phyloP scores from a whole-genome alignment of 176 grass and related monocot genomes.

The Puccinellia tenuiflora region DNA sequence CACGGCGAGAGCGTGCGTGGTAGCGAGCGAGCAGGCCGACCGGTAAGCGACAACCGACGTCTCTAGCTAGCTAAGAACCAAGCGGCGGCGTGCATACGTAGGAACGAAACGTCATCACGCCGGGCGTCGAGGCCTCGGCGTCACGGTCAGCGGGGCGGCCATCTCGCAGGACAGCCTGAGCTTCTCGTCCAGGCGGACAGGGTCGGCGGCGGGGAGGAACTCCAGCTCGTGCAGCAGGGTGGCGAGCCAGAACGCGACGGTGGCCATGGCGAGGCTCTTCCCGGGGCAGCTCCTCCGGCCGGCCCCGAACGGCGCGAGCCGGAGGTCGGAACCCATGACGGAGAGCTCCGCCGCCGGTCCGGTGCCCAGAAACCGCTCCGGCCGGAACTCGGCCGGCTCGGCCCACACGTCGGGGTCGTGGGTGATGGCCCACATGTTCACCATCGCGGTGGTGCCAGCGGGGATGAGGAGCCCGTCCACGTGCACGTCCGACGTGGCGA shows the following conservation, averaged over 20 bases:
- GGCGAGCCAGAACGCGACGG: slow-evolving; percentile 74
- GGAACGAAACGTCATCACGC: background rate
- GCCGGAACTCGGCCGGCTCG: slow-evolving; percentile 44
- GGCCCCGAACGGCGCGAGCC: slow-evolving; percentile 78
- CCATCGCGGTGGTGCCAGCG: slow-evolving; percentile 80
- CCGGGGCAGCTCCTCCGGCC: slow-evolving; percentile 76
- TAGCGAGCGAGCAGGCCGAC: background rate
- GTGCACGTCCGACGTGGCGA: slow-evolving; percentile 60
- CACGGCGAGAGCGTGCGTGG: background rate
- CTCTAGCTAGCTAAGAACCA: background rate
- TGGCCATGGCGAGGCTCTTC: slow-evolving; percentile 80
- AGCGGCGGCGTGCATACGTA: background rate
- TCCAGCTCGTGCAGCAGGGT: slow-evolving; percentile 69
- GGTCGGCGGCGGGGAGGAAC: slow-evolving; percentile 8
- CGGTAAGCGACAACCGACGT: background rate
- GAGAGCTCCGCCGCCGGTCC: background rate
- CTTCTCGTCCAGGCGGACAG: slow-evolving; percentile 55
- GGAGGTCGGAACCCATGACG: slow-evolving; percentile 54
- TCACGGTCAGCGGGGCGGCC: slow-evolving; percentile 52
- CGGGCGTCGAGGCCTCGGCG: background rate
- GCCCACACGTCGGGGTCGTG: slow-evolving; percentile 66
- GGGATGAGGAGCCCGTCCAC: slow-evolving; percentile 59
- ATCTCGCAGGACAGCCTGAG: slow-evolving; percentile 91
- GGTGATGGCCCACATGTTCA: slow-evolving; percentile 99
- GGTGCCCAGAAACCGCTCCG: slow-evolving; percentile 30